Percentiles rank a stretch among this genome's conserved stretches.
Evolutionary conservation across 441 rosid species (phyloP).

Genomic region (Gossypium schwendimanii): DNA sequence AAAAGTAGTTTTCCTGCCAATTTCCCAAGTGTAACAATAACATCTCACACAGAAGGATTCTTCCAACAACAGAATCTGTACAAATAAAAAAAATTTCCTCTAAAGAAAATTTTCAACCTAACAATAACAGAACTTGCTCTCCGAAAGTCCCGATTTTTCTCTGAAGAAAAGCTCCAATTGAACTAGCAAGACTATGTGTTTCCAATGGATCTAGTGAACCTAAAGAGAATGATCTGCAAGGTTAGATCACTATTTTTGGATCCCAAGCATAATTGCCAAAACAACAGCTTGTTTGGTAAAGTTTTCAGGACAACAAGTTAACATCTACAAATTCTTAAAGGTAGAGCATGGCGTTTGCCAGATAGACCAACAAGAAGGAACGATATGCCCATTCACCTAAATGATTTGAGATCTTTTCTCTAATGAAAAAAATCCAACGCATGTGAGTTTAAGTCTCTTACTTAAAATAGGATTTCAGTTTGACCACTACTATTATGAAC

Average conservation of each 20-base stretch:
- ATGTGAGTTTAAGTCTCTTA: neutral
- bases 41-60: neutral
- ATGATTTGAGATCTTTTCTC: neutral
- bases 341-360: neutral
- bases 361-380: neutral
- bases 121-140: neutral
- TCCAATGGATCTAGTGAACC: neutral
- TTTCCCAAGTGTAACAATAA: neutral
- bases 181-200: neutral
- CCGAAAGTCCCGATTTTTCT: neutral
- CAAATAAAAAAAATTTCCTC: neutral
- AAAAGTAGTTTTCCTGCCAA: neutral
- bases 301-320: neutral
- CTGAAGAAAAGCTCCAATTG: neutral
- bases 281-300: neutral
- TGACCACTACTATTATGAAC: neutral
- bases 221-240: neutral
- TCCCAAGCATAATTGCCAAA: neutral
- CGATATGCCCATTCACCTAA: neutral
- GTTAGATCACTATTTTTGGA: neutral
- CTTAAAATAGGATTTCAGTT: constrained; percentile 1
- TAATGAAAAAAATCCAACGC: neutral
- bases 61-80: neutral
- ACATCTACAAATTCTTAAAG: neutral
- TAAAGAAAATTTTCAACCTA: neutral